These are phyloP conservation scores for Dioscorea alata DNA, from an alignment of 106 monocot genomes.

Conservation along the genomic window DNA sequence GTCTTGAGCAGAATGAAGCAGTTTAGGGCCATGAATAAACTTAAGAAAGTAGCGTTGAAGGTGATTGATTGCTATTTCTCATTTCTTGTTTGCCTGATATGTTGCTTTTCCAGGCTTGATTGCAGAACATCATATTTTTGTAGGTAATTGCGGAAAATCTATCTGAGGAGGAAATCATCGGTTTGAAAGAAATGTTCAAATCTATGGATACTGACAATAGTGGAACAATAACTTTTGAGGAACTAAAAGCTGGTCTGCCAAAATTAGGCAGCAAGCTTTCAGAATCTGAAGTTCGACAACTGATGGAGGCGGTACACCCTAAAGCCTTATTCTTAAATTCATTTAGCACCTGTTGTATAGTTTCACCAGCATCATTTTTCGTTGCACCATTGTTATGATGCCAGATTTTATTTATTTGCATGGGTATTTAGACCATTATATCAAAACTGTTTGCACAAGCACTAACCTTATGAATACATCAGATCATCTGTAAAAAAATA, in stretches of 20 bases:
- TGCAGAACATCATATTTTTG: background rate
- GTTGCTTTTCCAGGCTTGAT: too few relatives aligned
- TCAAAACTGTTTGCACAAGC: too few relatives aligned
- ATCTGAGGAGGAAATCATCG: slow-evolving; percentile 36
- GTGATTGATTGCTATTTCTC: background rate
- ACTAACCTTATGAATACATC: too few relatives aligned
- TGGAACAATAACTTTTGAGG: slow-evolving; percentile 29
- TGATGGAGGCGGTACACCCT: slow-evolving; percentile 36
- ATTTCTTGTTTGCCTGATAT: background rate
- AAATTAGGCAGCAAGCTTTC: slow-evolving; percentile 38
- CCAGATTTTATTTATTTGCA: too few relatives aligned
- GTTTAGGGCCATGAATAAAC: slow-evolving; percentile 1
- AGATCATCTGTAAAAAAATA: too few relatives aligned
- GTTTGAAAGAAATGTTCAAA: slow-evolving; percentile 37
- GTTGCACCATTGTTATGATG: too few relatives aligned
- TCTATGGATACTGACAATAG: slow-evolving; percentile 35
- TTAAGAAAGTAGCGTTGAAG: slow-evolving; percentile 4
- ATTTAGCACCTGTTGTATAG: too few relatives aligned
- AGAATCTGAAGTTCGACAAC: slow-evolving; percentile 23
- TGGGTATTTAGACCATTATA: too few relatives aligned
- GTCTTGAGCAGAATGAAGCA: slow-evolving; percentile 3
- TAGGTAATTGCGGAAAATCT: slow-evolving; percentile 43
- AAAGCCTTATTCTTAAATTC: background rate
- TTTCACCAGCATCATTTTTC: too few relatives aligned
- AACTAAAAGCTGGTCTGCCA: slow-evolving; percentile 28